Base-by-base conservation (phyloP, 1,284 basidiomycete species). In the Cryptococcus deneoformans region DNA sequence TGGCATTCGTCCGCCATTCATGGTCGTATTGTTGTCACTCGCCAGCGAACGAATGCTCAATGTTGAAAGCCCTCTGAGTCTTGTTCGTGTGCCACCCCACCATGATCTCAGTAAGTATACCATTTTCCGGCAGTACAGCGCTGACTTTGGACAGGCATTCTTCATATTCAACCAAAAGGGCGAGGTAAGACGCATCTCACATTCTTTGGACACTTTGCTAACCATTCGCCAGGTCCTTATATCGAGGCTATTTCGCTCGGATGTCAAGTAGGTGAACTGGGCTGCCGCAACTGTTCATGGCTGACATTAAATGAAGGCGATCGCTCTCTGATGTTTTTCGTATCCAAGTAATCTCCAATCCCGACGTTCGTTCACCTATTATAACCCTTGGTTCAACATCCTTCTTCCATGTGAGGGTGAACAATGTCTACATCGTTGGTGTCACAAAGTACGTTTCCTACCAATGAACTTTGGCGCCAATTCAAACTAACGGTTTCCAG, bases 91-190 rank as follows among this genome's bases (percentile, higher is more conserved):
- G 20, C 20, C 38, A 40, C 9, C 16, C n/a, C 52, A 58, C 51
- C n/a, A 75, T 75, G 71, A 71, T 72, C 45, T 75, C 73, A 49
- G 71, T 73, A 45, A 60, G 68, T 51, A 46, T 36, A 14, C 5
- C 9, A 10, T 42, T 43, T 24, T 52, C 45, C 20, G 12, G 46
- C 46, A 35, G 46, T 35, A 47, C 40, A 42, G n/a, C n/a, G n/a
- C 61, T 68, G 54, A 68, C 45, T 12, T 20, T 47, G 10, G 36
- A 3, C 46, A 93, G 90, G 93, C 91, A 53, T 94, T 97, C 85
- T 97, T 97, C 80, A 90, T 96, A 63, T 96, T 96, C 83, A 97
- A 95, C 73, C 90, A 92, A 79, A 96, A 96, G 79, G 94, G 93
- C 73, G 94, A 97, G 85, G 91, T 92, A 66, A 57, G 83, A 63